phyloP scores from a whole-genome alignment of 805 yeast genomes.

The Ogataea saltuana region DNA sequence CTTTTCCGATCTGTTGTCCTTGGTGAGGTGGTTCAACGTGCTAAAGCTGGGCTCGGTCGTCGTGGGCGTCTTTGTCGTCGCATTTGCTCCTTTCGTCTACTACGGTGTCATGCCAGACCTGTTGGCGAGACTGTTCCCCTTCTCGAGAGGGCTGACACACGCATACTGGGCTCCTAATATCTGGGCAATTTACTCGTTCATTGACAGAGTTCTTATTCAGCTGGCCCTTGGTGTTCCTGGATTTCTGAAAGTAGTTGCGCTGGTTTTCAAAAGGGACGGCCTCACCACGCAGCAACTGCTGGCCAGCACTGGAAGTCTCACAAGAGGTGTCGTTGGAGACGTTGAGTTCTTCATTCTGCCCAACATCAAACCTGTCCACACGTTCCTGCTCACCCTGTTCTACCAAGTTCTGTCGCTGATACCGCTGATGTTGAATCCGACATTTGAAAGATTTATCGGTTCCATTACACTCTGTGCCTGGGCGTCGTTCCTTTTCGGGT shows the following conservation, averaged over 20 bases:
- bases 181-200: constrained; percentile 91
- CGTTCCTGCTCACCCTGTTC: constrained; percentile 79
- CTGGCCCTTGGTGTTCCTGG: constrained; percentile 43
- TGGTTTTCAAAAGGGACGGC: constrained; percentile 13
- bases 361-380: constrained; percentile 70
- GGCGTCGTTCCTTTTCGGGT: constrained; percentile 90
- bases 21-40: constrained; percentile 56
- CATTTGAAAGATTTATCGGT: constrained; percentile 77
- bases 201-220: constrained; percentile 67
- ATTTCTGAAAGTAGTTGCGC: constrained; percentile 42
- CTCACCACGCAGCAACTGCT: constrained; percentile 22
- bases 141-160: constrained; percentile 92
- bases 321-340: constrained; percentile 92
- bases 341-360: constrained; percentile 81
- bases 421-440: constrained; percentile 71
- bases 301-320: constrained; percentile 34
- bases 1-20: constrained; percentile 17
- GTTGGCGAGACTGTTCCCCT: constrained; percentile 78
- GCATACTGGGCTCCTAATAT: constrained; percentile 99
- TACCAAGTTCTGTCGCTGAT: constrained; percentile 77
- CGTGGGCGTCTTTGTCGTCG: constrained; percentile 56
- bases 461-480: constrained; percentile 86
- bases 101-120: constrained; percentile 64
- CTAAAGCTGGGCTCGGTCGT: constrained; percentile 66
- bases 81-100: constrained; percentile 78